Evolutionary conservation across 805 yeast species (phyloP), one percentile per base, ranked within the genome.

Genomic region (Candida montana): DNA sequence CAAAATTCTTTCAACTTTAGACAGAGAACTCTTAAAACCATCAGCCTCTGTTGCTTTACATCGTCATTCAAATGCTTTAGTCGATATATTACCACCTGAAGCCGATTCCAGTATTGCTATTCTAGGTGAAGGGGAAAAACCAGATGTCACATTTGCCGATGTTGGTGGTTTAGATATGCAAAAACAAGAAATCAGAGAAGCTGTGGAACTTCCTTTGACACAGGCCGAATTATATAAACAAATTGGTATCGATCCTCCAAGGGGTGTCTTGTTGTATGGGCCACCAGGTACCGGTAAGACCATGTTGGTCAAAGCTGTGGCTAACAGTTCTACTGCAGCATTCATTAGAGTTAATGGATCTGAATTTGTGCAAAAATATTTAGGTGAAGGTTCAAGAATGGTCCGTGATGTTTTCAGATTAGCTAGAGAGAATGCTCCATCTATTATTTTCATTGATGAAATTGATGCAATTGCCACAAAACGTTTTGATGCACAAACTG

Each of bases 231-330:
- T 95, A 51, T 93, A 93, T 67, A 84, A 87, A 58, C 98, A 93
- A 66, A 93, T 93, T 58, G 99, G 99, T 67, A 90, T 93, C 51
- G 98, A 93, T 57, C 99, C 99, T 16, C 99, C 99, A 49, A 81
- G 98, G 53, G 99, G 99, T 56, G 99, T 93, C 24, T 68, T 93
- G 53, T 71, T 93, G 47, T 93, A 93, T 65, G 99, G 99, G n/a
- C 98, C 99, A 10, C 99, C 99, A 36, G 99, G 99, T 62, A 93
- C 99, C 1, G 99, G 99, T 57, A 93, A 93, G 65, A 93, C 99
- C 18, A 90, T 93, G 98, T 75, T 93, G 61, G 99, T 93, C 37
- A 93, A 93, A 65, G 99, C 99, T 0, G 99, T 93, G 35, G 99
- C 99, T 11, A 91, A 93, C 66, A 81, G 91, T 43, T 83, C 98